These are phyloP conservation scores for Lactarius akahatsu DNA, from an alignment of 768 basidiomycete species.

Conservation along the genomic window DNA sequence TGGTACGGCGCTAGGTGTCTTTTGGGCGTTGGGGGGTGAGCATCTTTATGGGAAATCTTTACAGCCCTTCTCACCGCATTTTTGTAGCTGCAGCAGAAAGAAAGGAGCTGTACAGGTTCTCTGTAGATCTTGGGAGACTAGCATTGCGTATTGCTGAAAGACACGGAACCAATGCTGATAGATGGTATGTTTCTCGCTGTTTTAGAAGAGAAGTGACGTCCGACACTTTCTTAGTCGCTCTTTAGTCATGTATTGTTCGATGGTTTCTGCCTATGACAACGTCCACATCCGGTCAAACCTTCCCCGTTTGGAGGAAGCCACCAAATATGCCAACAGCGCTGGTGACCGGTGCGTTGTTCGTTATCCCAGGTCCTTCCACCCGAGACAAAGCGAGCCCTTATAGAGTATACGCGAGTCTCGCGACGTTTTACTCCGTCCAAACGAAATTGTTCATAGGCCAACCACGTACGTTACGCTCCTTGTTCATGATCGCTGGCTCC, in stretches of 20 bases:
- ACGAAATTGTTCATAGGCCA: conserved; percentile 60
- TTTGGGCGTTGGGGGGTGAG: conserved; percentile 66
- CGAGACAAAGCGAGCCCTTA: conserved; percentile 2
- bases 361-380: neutral
- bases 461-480: conserved; percentile 46
- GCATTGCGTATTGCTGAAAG: conserved; percentile 66
- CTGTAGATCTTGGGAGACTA: conserved; percentile 63
- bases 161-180: conserved; percentile 62
- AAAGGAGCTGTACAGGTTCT: conserved; percentile 64
- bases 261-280: conserved; percentile 69
- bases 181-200: conserved; percentile 48
- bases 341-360: conserved; percentile 54
- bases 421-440: conserved; percentile 53
- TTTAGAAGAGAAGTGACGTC: conserved; percentile 5
- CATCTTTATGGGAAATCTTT: neutral
- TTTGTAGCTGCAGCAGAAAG: conserved; percentile 55
- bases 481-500: neutral
- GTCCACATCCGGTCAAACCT: conserved; percentile 63
- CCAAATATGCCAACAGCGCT: conserved; percentile 63
- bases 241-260: conserved; percentile 56
- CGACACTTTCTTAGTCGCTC: conserved; percentile 47
- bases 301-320: conserved; percentile 57
- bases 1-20: conserved; percentile 68
- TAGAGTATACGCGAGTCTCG: conserved; percentile 64
- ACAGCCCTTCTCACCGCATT: neutral